Conservation (phyloP, 1,284 basidiomycete genomes). For the Apiotrichum akiyoshidainum region DNA sequence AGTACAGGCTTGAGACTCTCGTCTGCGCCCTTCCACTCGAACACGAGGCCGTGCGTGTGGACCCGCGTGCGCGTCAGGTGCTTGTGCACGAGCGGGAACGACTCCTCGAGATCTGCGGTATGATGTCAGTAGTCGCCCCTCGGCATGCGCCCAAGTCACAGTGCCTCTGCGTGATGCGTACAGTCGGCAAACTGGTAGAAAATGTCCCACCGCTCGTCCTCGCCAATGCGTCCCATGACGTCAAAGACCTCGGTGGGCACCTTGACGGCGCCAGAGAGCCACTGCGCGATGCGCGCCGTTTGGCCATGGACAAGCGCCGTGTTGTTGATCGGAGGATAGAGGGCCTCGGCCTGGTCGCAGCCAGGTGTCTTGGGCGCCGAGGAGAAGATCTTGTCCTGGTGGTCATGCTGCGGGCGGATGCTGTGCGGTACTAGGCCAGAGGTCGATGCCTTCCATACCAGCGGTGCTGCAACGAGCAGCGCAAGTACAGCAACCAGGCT, state of each 20-base stretch:
- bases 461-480: too few species aligned
- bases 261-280: conserved; percentile 42
- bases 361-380: not conserved
- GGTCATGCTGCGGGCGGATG: not conserved
- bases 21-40: conserved; percentile 62
- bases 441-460: too few species aligned
- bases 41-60: conserved; percentile 65
- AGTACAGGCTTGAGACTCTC: conserved; percentile 62
- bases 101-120: conserved; percentile 41
- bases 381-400: not conserved
- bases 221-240: conserved; percentile 47
- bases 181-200: conserved; percentile 49
- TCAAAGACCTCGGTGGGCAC: conserved; percentile 50
- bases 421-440: not conserved
- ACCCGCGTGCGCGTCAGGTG: conserved; percentile 59
- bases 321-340: conserved; percentile 21
- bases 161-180: conserved; percentile 21
- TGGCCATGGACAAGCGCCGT: conserved; percentile 26
- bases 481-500: too few species aligned
- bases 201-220: conserved; percentile 48
- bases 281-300: conserved; percentile 33
- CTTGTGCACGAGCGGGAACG: conserved; percentile 53
- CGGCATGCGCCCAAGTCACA: too few species aligned
- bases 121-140: not conserved
- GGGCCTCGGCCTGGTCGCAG: conserved; percentile 28